Evolutionary conservation across 2,329 filamentous ascomycete genomes (phyloP), one percentile per base, ranked within the genome.

Genomic region (Dissoconium aciculare): DNA sequence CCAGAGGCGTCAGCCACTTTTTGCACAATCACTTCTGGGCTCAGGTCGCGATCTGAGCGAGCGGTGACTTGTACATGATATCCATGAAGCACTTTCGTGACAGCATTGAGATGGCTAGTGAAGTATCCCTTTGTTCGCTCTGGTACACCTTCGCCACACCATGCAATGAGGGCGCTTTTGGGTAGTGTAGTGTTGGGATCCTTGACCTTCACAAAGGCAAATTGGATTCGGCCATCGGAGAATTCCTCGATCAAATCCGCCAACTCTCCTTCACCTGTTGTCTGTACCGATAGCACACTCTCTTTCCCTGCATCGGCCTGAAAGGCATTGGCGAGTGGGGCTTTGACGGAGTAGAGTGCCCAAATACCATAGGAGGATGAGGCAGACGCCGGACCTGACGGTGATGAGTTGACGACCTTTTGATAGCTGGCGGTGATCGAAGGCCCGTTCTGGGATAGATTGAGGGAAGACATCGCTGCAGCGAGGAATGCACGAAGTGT

Each of bases 71-170:
- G 87, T 36, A 98, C 84, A 55, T 98, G 89, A 57, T 95, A 98
- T 43, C 89, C 75, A 61, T 94, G 85, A 25, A 98, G 71, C 44
- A 94, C 68, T 59, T 93, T 94, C 39, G 84, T 76, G 21, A 95
- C 84, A 28, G 83, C 78, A 37, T 79, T 76, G 28, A 89, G 64
- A 59, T 98, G 87, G 60, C 84, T 94, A 43, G 83, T 93, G 55
- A 98, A 98, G 60, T 95, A 95, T 42, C 89, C 89, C 61, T 95
- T 98, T 38, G 87, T 95, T 49, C 87, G 70, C 60, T 98, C 89
- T n/a, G 89, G 89, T 11, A 98, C 89, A 46, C 89, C 89, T 52
- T 91, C 87, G 43, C 89, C 89, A 56, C 89, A 98, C 79, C 89
- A 98, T 43, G 80, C 85, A 53, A 98, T 83, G 43, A 98, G 68